These are phyloP conservation scores for Stachybotrys echinatus DNA, from an alignment of 2,329 filamentous ascomycete genomes.

Conservation along the genomic window DNA sequence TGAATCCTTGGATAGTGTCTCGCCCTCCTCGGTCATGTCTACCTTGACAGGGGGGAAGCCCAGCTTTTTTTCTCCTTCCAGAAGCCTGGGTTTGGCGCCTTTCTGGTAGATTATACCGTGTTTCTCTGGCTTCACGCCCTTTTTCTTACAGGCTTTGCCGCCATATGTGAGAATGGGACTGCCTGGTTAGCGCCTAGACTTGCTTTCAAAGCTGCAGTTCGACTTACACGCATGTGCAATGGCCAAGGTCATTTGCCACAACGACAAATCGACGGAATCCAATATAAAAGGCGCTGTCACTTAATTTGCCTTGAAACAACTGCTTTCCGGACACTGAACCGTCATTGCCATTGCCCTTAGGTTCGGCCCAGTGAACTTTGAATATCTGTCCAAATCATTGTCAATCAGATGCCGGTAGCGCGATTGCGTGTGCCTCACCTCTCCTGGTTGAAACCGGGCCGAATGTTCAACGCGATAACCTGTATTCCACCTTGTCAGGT, in stretches of 20 bases:
- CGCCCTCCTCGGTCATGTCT: conserved; percentile 33
- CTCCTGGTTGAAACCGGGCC: conserved; percentile 32
- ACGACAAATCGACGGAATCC: conserved; percentile 52
- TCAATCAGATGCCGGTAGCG: background rate
- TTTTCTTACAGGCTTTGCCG: conserved; percentile 46
- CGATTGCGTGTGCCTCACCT: conserved; percentile 20
- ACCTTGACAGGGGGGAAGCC: conserved; percentile 43
- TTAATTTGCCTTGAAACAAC: conserved; percentile 26
- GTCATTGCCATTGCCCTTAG: conserved; percentile 31
- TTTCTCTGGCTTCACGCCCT: conserved; percentile 44
- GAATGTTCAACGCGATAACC: conserved; percentile 35
- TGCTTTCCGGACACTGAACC: conserved; percentile 24
- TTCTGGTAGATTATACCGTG: conserved; percentile 47
- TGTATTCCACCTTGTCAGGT: conserved; percentile 9
- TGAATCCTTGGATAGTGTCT: conserved; percentile 43
- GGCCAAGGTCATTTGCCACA: conserved; percentile 43
- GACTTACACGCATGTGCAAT: conserved; percentile 52
- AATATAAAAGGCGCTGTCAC: conserved; percentile 37
- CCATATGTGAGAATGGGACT: conserved; percentile 54
- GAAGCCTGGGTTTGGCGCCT: conserved; percentile 20
- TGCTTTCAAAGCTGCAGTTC: background rate
- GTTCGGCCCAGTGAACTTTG: conserved; percentile 51
- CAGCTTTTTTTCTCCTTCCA: conserved; percentile 38
- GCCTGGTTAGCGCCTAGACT: conserved; percentile 6
- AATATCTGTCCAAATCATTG: conserved; percentile 36